These are phyloP conservation scores for Yamadazyma scolyti DNA, from an alignment of 805 yeast genomes.

Conservation along the genomic window DNA sequence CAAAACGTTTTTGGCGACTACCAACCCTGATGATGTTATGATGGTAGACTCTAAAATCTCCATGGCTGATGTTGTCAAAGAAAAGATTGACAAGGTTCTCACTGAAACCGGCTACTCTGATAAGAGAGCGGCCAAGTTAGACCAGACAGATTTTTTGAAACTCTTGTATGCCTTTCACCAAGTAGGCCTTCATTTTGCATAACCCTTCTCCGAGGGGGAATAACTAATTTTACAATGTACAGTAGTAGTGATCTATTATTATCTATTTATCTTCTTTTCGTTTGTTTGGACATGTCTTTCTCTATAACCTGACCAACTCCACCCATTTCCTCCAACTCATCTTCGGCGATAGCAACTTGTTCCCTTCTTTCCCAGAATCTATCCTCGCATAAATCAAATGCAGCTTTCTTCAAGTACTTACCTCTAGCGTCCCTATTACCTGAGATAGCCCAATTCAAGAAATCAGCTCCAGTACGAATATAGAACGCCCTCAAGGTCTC, in stretches of 20 bases:
- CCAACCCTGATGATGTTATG: constrained; percentile 44
- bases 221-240: constrained; percentile 1
- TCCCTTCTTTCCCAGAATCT: constrained; percentile 99
- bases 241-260: not conserved
- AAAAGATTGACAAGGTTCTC: constrained; percentile 70
- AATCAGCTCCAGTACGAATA: constrained; percentile 78
- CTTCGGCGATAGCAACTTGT: constrained; percentile 83
- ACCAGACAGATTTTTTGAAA: constrained; percentile 88
- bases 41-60: constrained; percentile 41
- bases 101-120: constrained; percentile 77
- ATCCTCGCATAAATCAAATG: constrained; percentile 88
- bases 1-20: constrained; percentile 61
- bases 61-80: constrained; percentile 51
- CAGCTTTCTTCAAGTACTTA: constrained; percentile 79
- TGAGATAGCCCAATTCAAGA: constrained; percentile 90
- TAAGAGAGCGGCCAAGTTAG: constrained; percentile 89
- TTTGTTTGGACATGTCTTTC: constrained; percentile 50
- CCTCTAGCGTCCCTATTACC: constrained; percentile 84
- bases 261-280: constrained; percentile 58
- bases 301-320: constrained; percentile 89
- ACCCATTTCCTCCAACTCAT: constrained; percentile 81
- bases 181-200: constrained; percentile 95
- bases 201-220: too few relatives aligned
- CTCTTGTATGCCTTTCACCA: constrained; percentile 91
- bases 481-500: constrained; percentile 83